Conservation (phyloP, 1,284 basidiomycete genomes). For the Cryptococcus floricola region DNA sequence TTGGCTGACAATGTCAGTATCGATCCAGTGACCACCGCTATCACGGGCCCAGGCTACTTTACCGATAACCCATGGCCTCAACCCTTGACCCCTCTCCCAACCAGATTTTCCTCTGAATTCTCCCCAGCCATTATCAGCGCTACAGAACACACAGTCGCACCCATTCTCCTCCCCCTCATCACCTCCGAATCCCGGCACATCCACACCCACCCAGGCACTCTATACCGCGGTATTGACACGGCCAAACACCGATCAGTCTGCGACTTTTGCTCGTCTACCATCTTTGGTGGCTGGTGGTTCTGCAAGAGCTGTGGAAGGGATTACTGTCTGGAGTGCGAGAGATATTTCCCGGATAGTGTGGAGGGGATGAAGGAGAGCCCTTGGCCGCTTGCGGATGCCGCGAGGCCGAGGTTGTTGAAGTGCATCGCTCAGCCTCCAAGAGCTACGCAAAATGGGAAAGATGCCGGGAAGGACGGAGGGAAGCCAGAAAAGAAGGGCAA, state of each 20-base stretch:
- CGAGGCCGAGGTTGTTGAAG: slow-evolving; percentile 29
- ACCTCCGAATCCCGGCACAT: slow-evolving; percentile 67
- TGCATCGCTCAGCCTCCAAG: slow-evolving; percentile 14
- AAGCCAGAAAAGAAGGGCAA: neutral
- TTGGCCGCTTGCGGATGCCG: slow-evolving; percentile 51
- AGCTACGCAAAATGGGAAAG: neutral
- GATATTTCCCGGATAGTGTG: slow-evolving; percentile 63
- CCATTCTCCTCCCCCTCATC: slow-evolving; percentile 64
- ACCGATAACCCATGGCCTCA: slow-evolving; percentile 27
- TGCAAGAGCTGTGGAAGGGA: slow-evolving; percentile 86
- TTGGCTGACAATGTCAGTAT: slow-evolving; percentile 24
- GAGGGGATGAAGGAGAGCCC: slow-evolving; percentile 50
- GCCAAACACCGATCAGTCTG: slow-evolving; percentile 5
- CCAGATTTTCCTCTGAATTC: slow-evolving; percentile 37
- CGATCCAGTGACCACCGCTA: slow-evolving; percentile 35
- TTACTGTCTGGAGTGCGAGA: slow-evolving; percentile 77
- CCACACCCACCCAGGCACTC: neutral
- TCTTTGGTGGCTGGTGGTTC: slow-evolving; percentile 85
- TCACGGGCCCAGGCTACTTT: slow-evolving; percentile 37
- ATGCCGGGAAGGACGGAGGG: slow-evolving; percentile 5
- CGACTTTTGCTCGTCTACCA: slow-evolving; percentile 86
- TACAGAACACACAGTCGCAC: slow-evolving; percentile 58
- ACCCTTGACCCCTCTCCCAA: slow-evolving; percentile 32
- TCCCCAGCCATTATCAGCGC: slow-evolving; percentile 25
- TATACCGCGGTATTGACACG: neutral